These are phyloP conservation scores for Kazachstania viticola DNA, from an alignment of 805 yeast genomes.

Conservation along the genomic window DNA sequence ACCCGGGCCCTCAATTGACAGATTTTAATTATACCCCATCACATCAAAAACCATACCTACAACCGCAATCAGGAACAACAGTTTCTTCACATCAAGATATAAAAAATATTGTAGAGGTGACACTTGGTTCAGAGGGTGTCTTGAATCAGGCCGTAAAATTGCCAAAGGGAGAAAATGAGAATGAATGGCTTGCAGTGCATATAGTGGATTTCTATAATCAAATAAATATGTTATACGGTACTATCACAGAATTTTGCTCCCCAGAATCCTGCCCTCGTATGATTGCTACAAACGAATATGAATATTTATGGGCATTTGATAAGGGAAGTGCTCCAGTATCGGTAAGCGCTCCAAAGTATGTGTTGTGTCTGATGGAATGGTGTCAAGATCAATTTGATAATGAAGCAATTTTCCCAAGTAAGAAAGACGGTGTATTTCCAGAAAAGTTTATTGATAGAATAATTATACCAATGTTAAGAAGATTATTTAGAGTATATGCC, in stretches of 20 bases:
- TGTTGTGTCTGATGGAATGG: constrained; percentile 90
- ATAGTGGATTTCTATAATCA: constrained; percentile 97
- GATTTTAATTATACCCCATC: constrained; percentile 29
- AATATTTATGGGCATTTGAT: constrained; percentile 91
- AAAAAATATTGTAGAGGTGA: constrained; percentile 84
- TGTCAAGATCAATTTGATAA: constrained; percentile 87
- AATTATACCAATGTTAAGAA: constrained; percentile 77
- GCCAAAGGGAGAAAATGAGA: constrained; percentile 83
- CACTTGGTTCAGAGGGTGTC: constrained; percentile 86
- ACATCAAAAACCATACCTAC: constrained; percentile 26
- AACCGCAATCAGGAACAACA: constrained; percentile 26
- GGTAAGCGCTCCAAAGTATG: constrained; percentile 89
- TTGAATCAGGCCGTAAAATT: constrained; percentile 85
- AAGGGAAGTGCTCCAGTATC: constrained; percentile 61
- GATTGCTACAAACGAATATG: constrained; percentile 97
- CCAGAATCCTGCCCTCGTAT: constrained; percentile 90
- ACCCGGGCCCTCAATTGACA: no score
- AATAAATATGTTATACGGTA: constrained; percentile 90
- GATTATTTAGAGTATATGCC: constrained; percentile 89
- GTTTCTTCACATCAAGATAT: constrained; percentile 57
- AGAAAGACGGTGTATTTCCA: constrained; percentile 86
- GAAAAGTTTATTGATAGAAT: constrained; percentile 59
- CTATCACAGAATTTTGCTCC: constrained; percentile 93
- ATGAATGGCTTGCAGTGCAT: constrained; percentile 95
- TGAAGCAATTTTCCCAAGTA: constrained; percentile 80